phyloP scores from a whole-genome alignment of 2,329 filamentous ascomycete genomes.

The Fusarium subtropicale region DNA sequence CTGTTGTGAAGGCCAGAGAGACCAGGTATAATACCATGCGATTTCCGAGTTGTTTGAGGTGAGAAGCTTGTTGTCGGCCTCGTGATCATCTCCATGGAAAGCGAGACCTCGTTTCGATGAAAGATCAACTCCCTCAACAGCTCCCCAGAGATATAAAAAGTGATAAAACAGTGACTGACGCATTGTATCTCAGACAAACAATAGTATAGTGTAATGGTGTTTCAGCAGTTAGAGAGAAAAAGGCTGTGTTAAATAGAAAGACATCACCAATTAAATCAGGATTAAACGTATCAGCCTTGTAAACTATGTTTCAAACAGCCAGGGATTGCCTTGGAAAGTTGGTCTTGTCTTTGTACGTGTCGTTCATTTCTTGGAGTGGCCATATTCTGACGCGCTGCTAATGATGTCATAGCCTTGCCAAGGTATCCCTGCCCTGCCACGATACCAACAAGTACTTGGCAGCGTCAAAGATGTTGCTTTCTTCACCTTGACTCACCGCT shows the following conservation, averaged over 20 bases:
- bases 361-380: constrained; percentile 24
- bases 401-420: constrained; percentile 32
- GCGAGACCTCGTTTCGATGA: constrained; percentile 44
- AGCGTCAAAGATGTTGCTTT: constrained; percentile 5
- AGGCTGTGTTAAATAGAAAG: not conserved
- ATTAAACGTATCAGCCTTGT: constrained; percentile 18
- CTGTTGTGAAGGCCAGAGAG: constrained; percentile 46
- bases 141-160: constrained; percentile 6
- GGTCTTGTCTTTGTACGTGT: constrained; percentile 19
- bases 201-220: not conserved
- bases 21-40: constrained; percentile 59
- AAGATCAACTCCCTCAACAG: constrained; percentile 22
- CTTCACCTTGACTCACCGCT: constrained; percentile 2
- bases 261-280: constrained; percentile 1
- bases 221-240: not conserved
- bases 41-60: constrained; percentile 54
- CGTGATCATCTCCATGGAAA: constrained; percentile 42
- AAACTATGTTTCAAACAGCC: constrained; percentile 26
- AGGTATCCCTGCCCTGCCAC: constrained; percentile 20
- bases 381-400: constrained; percentile 3
- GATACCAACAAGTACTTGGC: constrained; percentile 26
- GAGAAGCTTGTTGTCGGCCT: constrained; percentile 52
- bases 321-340: constrained; percentile 26
- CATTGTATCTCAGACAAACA: constrained; percentile 6
- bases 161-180: constrained; percentile 4